Percentiles rank a stretch among this genome's conserved stretches.
These are phyloP conservation scores for Talaromyces sp. DNA, from an alignment of 2,329 filamentous ascomycete genomes.

Conservation along the genomic window DNA sequence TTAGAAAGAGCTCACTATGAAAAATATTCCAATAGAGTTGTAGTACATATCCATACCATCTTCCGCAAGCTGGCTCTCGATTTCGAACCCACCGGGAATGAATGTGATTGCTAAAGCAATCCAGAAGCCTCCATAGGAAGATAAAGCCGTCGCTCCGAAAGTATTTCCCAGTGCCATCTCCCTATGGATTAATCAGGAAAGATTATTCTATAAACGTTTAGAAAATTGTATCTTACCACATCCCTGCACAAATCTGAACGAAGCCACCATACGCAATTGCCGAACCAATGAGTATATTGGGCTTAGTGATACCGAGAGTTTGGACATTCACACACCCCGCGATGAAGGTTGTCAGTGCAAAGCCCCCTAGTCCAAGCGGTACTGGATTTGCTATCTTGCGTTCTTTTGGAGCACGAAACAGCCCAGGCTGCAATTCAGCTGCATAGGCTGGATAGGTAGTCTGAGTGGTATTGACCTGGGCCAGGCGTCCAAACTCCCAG, in stretches of 20 bases:
- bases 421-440: slow-evolving; percentile 64
- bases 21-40: slow-evolving; percentile 64
- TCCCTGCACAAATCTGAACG: slow-evolving; percentile 70
- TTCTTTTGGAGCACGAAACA: slow-evolving; percentile 54
- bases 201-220: too few species aligned
- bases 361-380: slow-evolving; percentile 66
- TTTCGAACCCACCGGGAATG: slow-evolving; percentile 59
- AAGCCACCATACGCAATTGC: slow-evolving; percentile 69
- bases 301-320: slow-evolving; percentile 52
- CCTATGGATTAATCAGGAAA: slow-evolving; percentile 40
- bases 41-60: slow-evolving; percentile 38
- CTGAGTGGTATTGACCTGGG: slow-evolving; percentile 35
- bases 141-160: slow-evolving; percentile 70
- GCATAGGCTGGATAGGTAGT: slow-evolving; percentile 54
- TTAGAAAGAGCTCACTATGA: slow-evolving; percentile 44
- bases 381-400: slow-evolving; percentile 71
- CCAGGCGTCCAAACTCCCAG: slow-evolving; percentile 35
- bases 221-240: slow-evolving; percentile 57
- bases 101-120: slow-evolving; percentile 65
- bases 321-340: slow-evolving; percentile 68
- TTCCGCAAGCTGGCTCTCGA: slow-evolving; percentile 45
- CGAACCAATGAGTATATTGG: slow-evolving; percentile 61
- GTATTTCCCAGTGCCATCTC: slow-evolving; percentile 77
- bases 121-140: slow-evolving; percentile 77
- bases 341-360: slow-evolving; percentile 73